phyloP scores from a whole-genome alignment of 257 asterid species.

The Lycium barbarum region DNA sequence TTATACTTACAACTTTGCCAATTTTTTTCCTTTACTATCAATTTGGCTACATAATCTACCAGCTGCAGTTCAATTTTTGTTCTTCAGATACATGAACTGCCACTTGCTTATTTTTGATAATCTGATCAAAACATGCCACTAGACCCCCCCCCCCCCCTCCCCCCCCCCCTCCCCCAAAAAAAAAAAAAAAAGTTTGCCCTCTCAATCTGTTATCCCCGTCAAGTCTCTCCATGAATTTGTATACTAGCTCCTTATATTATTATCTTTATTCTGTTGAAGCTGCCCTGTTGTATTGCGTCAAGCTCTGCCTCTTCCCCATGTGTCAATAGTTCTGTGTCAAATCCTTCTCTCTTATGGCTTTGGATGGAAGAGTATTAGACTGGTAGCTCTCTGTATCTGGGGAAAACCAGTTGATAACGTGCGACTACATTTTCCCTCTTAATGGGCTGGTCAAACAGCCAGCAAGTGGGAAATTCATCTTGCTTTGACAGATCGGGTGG shows the following conservation, averaged over 20 bases:
- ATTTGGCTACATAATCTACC: constrained; percentile 7
- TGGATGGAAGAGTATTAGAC: background rate
- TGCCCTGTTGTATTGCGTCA: background rate
- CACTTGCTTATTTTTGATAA: background rate
- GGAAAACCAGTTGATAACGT: background rate
- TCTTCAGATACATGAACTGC: constrained; percentile 1
- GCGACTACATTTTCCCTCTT: background rate
- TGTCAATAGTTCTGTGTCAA: background rate
- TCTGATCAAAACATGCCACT: background rate
- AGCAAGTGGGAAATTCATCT: background rate
- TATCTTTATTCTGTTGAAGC: constrained; percentile 3
- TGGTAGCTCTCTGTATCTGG: background rate
- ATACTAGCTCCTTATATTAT: background rate
- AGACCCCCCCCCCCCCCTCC: no score
- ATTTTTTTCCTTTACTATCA: background rate
- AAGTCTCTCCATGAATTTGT: background rate
- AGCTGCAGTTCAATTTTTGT: background rate
- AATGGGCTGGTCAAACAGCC: background rate
- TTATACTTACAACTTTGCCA: background rate
- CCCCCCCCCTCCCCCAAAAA: no score
- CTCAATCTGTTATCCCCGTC: background rate
- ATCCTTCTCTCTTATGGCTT: background rate
- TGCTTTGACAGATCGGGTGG: constrained; percentile 13
- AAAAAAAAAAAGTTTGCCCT: background rate
- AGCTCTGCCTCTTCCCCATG: background rate